Percentiles rank a stretch among this genome's conserved stretches.
phyloP scores from a whole-genome alignment of 2,329 filamentous ascomycete species.

The Nemania sp. region DNA sequence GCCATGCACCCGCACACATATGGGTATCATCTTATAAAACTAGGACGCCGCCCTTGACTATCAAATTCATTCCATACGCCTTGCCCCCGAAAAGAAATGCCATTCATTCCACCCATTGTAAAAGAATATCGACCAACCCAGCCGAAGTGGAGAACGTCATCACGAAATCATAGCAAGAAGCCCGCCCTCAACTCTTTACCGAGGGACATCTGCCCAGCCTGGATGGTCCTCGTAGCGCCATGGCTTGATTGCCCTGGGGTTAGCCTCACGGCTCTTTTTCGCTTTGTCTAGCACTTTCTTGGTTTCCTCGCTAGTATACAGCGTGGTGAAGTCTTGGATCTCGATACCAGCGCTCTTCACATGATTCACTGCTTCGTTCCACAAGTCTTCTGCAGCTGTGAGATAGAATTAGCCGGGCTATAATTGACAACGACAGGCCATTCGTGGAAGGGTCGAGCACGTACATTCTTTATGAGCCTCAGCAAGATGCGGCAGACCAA shows the following conservation, averaged over 20 bases:
- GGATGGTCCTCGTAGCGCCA: conserved; percentile 64
- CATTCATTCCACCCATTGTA: not conserved
- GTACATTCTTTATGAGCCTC: conserved; percentile 51
- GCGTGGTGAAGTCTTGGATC: conserved; percentile 54
- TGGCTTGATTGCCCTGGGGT: conserved; percentile 59
- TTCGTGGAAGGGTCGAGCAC: conserved; percentile 21
- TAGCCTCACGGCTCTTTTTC: conserved; percentile 55
- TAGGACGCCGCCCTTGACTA: too few species aligned
- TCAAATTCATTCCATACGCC: too few species aligned
- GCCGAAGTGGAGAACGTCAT: not conserved
- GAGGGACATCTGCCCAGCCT: conserved; percentile 52
- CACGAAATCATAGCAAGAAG: not conserved
- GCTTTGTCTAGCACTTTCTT: conserved; percentile 56
- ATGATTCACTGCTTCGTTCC: conserved; percentile 51
- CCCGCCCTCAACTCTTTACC: not conserved
- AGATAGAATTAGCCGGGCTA: conserved; percentile 25
- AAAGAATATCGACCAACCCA: conserved; percentile 1
- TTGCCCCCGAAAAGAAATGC: not conserved
- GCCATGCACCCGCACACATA: too few species aligned
- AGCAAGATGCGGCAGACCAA: conserved; percentile 50
- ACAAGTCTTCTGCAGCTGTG: conserved; percentile 53
- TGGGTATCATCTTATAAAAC: too few species aligned
- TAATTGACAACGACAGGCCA: too few species aligned
- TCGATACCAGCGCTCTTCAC: conserved; percentile 53
- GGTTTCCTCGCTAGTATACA: conserved; percentile 52